Base-by-base conservation (phyloP, 2,329 filamentous ascomycete genomes). In the Colletotrichum phormii region DNA sequence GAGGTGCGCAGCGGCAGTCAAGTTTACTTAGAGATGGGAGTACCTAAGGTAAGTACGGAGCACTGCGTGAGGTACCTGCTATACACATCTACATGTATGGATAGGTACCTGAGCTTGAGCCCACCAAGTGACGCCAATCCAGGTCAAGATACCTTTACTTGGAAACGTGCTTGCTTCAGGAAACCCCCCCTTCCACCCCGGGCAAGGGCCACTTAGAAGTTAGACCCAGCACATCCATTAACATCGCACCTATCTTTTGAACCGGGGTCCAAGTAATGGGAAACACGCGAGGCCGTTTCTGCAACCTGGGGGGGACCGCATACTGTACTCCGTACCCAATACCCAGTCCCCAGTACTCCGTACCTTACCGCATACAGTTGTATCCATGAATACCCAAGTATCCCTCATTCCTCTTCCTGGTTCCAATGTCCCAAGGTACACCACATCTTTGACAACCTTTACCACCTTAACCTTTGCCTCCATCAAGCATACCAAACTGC, bases 121-220 rank as follows among this genome's bases (percentile, higher is more conserved):
- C 29, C 33, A 26, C 37, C 26, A n/a, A n/a, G 26, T 49, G 35
- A 69, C n/a, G 31, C 26, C 33, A 22, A 24, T 18, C 53, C 37
- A 65, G 61, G 67, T 70, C 61, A 8, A 53, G 67, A 54, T 59
- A 65, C 67, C 67, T 70, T 65, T 22, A 42, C 37, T 67, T 71
- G 68, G 64, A 71, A 67, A 67, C 68, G 68, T 57, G 64, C 64
- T 62, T 67, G 68, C 55, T 67, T 71, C 64, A 62, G n/a, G 26
- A 67, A 37, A 22, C 51, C 15, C n/a, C 60, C 42, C 13, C 13
- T 13, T 18, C 24, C 54, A 3, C 59, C 54, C 67, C 46, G 66
- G 49, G n/a, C 29, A 67, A 46, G 65, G 65, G 18, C 65, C 65
- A 67, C 33, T 29, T n/a, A 54, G 33, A 24, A 67, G 22, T 29